These are phyloP conservation scores for Eucalyptus erythrocorys DNA, from an alignment of 345 rosid genomes.

Conservation along the genomic window DNA sequence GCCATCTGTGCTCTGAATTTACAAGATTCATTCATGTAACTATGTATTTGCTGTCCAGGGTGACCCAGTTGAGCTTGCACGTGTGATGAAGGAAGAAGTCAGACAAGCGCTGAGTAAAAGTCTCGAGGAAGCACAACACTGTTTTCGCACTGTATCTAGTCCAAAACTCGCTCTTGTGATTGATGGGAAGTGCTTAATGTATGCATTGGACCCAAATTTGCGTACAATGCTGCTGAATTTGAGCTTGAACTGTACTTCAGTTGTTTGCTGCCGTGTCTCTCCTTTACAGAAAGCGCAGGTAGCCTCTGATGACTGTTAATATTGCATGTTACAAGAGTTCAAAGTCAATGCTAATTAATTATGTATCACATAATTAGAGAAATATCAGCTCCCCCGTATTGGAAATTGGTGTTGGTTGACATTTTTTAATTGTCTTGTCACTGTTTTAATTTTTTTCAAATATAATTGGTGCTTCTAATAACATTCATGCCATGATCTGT, in stretches of 20 bases:
- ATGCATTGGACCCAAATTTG: slow-evolving; percentile 85
- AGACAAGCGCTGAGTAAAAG: slow-evolving; percentile 60
- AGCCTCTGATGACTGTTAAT: background rate
- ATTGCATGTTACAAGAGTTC: background rate
- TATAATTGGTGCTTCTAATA: background rate
- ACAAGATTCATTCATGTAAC: background rate
- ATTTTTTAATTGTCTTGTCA: background rate
- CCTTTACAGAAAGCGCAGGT: slow-evolving; percentile 99
- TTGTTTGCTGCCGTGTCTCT: slow-evolving; percentile 98
- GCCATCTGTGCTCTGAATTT: background rate
- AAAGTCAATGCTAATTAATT: background rate
- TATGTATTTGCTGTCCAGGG: slow-evolving; percentile 38
- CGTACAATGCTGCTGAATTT: slow-evolving; percentile 78
- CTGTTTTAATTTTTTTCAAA: background rate
- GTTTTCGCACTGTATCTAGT: slow-evolving; percentile 39
- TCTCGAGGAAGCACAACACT: slow-evolving; percentile 76
- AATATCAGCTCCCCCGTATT: background rate
- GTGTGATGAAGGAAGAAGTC: slow-evolving; percentile 79
- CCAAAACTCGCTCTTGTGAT: slow-evolving; percentile 85
- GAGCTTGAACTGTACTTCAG: slow-evolving; percentile 93
- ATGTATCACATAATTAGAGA: background rate
- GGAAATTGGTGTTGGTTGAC: background rate
- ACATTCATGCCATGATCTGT: background rate
- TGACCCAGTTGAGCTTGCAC: slow-evolving; percentile 88
- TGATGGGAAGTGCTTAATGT: slow-evolving; percentile 97